A percentile compares a stretch with the other conserved stretches of the same genome.
Conservation (phyloP, 352 stramenopile species). For the Thraustochytrium striatum region DNA sequence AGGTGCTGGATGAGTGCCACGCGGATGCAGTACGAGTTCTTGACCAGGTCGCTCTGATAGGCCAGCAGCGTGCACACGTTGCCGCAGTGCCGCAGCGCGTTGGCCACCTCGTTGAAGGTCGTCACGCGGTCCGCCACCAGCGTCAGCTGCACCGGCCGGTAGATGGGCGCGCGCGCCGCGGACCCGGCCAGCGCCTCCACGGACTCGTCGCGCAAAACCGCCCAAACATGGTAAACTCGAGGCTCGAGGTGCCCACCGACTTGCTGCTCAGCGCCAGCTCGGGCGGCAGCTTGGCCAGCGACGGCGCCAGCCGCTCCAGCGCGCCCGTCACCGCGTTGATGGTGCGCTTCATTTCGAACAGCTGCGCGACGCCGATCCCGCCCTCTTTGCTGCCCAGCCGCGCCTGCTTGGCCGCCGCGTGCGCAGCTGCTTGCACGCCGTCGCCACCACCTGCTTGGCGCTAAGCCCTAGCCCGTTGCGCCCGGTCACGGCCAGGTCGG, state of each 20-base stretch:
- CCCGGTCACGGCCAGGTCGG: constrained; percentile 37
- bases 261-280: constrained; percentile 24
- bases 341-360: constrained; percentile 55
- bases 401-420: constrained; percentile 51
- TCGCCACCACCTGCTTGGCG: constrained; percentile 48
- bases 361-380: constrained; percentile 36
- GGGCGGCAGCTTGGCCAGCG: not conserved
- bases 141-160: constrained; percentile 77
- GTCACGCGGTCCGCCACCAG: constrained; percentile 66
- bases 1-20: constrained; percentile 75
- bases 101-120: constrained; percentile 71
- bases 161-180: constrained; percentile 68
- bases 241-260: constrained; percentile 37
- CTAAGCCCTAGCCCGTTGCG: constrained; percentile 34
- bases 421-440: constrained; percentile 52
- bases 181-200: constrained; percentile 65
- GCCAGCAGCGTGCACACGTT: constrained; percentile 77
- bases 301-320: not conserved
- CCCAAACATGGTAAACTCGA: constrained; percentile 67
- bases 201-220: constrained; percentile 69
- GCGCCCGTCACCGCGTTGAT: constrained; percentile 48
- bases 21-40: constrained; percentile 78
- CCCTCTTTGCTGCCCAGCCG: constrained; percentile 25
- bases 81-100: constrained; percentile 67
- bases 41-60: constrained; percentile 75